phyloP scores from a whole-genome alignment of 495 filamentous ascomycete species.

The Cladorrhinum samala region DNA sequence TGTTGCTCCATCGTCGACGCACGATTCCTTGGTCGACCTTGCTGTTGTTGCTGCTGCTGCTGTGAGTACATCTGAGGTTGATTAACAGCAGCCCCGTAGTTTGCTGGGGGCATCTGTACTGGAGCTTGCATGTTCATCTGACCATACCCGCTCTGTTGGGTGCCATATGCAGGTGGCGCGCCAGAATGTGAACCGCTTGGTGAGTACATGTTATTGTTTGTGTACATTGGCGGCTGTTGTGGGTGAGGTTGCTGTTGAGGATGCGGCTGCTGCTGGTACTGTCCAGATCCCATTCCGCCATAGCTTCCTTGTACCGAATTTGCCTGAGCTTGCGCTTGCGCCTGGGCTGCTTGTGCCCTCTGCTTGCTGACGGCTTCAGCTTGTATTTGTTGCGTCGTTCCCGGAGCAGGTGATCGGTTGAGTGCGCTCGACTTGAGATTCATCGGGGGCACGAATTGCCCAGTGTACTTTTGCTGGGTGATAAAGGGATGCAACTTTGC shows the following conservation, averaged over 20 bases:
- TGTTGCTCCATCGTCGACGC: conserved; percentile 95
- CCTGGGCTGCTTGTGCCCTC: conserved; percentile 64
- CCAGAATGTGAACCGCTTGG: conserved; percentile 56
- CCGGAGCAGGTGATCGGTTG: conserved; percentile 83
- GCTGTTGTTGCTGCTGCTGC: conserved; percentile 66
- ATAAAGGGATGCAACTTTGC: conserved; percentile 98
- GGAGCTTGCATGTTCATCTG: conserved; percentile 70
- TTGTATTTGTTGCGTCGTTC: conserved; percentile 95
- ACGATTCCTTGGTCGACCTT: conserved; percentile 61
- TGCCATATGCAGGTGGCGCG: conserved; percentile 80
- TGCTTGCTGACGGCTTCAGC: conserved; percentile 89
- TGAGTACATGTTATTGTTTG: conserved; percentile 63
- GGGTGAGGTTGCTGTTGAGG: conserved; percentile 35
- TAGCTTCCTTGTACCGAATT: conserved; percentile 47
- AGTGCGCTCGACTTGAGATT: conserved; percentile 80
- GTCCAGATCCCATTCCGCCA: conserved; percentile 27
- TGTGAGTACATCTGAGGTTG: conserved; percentile 76
- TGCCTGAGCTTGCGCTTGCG: conserved; percentile 52
- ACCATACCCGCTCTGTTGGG: conserved; percentile 64
- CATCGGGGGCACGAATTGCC: conserved; percentile 95
- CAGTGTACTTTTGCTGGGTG: conserved; percentile 95
- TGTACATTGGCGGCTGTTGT: conserved; percentile 60
- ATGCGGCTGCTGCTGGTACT: conserved; percentile 40
- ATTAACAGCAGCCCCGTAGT: conserved; percentile 48
- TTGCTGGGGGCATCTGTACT: conserved; percentile 60